Conservation (phyloP, 768 basidiomycete species). For the Leccinum incarnatum region DNA sequence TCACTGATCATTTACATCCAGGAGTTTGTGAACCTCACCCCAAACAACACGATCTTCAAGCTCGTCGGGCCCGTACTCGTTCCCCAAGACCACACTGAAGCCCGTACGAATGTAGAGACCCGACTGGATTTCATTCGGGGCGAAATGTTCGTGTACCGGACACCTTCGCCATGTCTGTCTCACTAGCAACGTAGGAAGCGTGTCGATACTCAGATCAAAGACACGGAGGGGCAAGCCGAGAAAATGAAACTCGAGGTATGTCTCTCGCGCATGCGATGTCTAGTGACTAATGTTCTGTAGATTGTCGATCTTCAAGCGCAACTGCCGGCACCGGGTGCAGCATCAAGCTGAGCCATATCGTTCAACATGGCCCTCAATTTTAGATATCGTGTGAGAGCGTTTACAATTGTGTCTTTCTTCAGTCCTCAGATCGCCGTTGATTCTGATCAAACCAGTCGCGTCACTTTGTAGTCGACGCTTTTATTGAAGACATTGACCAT, state of each 20-base stretch:
- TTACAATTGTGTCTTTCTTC: background rate
- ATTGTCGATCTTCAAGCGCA: slow-evolving; percentile 66
- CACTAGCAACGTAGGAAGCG: slow-evolving; percentile 52
- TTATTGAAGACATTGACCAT: background rate
- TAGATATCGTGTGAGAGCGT: background rate
- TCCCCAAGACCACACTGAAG: slow-evolving; percentile 84
- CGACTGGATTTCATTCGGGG: slow-evolving; percentile 83
- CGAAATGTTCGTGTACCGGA: slow-evolving; percentile 66
- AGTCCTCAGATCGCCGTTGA: background rate
- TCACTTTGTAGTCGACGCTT: background rate
- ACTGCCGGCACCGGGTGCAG: slow-evolving; percentile 36
- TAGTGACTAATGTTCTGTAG: slow-evolving; percentile 35
- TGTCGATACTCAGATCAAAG: slow-evolving; percentile 79
- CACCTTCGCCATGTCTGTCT: slow-evolving; percentile 1
- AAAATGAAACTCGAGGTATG: slow-evolving; percentile 79
- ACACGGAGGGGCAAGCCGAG: slow-evolving; percentile 71
- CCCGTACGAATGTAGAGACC: slow-evolving; percentile 84
- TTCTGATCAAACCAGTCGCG: background rate
- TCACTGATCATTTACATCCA: slow-evolving; percentile 30
- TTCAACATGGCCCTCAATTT: background rate
- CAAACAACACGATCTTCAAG: slow-evolving; percentile 84
- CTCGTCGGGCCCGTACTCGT: slow-evolving; percentile 88
- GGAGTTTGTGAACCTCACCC: slow-evolving; percentile 79
- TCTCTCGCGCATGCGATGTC: background rate
- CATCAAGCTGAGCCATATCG: slow-evolving; percentile 8